Conservation (phyloP, 208 protist genomes). For the Leishmania tropica region DNA sequence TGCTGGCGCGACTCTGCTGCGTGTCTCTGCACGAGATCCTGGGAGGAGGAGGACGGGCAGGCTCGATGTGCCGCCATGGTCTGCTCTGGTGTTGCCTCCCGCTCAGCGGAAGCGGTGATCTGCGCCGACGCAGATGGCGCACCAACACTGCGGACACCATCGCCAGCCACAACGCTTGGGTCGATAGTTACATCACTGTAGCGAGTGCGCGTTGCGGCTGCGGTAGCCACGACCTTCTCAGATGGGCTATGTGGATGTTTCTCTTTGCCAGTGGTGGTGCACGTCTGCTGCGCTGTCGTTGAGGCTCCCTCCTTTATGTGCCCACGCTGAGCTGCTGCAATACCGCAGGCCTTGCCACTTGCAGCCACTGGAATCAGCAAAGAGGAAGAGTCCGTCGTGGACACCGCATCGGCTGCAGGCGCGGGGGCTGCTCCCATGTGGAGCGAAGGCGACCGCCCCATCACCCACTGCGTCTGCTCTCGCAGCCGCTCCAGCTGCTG, state of each 20-base stretch:
- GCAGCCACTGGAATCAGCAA: neutral
- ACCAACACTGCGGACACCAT: neutral
- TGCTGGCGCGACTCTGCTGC: neutral
- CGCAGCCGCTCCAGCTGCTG: slow-evolving; percentile 21
- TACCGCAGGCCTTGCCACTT: neutral
- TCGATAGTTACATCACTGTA: neutral
- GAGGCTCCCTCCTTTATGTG: neutral
- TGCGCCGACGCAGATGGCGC: neutral
- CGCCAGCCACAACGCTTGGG: neutral
- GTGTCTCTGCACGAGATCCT: neutral
- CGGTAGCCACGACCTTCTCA: neutral
- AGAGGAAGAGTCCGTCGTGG: neutral
- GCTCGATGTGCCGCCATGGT: neutral
- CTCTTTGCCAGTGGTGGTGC: neutral
- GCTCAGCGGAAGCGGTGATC: neutral
- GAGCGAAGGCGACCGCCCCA: neutral
- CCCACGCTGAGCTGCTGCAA: neutral
- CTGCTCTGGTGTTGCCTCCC: slow-evolving; percentile 21
- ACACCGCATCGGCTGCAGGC: neutral
- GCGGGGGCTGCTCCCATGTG: neutral
- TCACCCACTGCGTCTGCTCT: neutral
- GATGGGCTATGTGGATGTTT: neutral
- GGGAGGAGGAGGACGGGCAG: neutral
- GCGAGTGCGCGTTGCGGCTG: neutral
- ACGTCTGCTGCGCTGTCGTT: neutral